phyloP scores from a whole-genome alignment of 1,284 basidiomycete genomes.

The Fereydounia khargensis region DNA sequence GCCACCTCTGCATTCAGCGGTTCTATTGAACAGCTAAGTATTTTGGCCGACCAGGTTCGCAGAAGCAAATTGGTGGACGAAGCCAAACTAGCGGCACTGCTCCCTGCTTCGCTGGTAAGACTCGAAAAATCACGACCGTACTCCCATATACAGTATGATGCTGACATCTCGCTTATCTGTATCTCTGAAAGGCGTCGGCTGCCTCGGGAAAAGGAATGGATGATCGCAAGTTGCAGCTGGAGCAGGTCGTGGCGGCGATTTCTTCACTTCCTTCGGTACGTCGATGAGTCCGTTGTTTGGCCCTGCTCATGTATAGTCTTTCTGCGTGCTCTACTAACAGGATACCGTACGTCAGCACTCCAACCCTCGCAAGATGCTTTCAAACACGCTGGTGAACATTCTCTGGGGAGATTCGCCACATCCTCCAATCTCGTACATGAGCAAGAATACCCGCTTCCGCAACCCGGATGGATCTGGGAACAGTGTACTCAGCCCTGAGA shows the following conservation, averaged over 20 bases:
- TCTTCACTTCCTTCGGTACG: constrained; percentile 20
- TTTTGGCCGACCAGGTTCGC: constrained; percentile 13
- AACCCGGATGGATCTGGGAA: constrained; percentile 62
- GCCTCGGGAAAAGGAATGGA: constrained; percentile 26
- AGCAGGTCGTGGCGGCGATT: constrained; percentile 35
- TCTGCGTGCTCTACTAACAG: too few species aligned
- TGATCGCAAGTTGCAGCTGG: constrained; percentile 44
- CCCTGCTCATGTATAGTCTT: too few species aligned
- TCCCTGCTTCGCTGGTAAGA: constrained; percentile 15
- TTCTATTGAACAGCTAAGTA: constrained; percentile 8
- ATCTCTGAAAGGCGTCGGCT: constrained; percentile 4
- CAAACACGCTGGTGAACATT: constrained; percentile 25
- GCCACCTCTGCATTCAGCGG: neutral
- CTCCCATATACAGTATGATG: too few species aligned
- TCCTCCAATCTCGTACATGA: constrained; percentile 69
- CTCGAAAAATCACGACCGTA: too few species aligned
- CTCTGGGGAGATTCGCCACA: constrained; percentile 66
- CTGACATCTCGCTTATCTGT: too few species aligned
- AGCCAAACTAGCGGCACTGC: constrained; percentile 22
- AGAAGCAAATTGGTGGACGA: constrained; percentile 21
- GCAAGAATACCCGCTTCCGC: constrained; percentile 55
- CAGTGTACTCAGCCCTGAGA: constrained; percentile 68
- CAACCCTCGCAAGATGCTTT: constrained; percentile 17
- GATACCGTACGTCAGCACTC: too few species aligned
- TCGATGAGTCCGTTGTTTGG: too few species aligned